Evolutionary conservation across 768 basidiomycete genomes (phyloP), one percentile per base, ranked within the genome.

Genomic region (Auricularia heimuer): DNA sequence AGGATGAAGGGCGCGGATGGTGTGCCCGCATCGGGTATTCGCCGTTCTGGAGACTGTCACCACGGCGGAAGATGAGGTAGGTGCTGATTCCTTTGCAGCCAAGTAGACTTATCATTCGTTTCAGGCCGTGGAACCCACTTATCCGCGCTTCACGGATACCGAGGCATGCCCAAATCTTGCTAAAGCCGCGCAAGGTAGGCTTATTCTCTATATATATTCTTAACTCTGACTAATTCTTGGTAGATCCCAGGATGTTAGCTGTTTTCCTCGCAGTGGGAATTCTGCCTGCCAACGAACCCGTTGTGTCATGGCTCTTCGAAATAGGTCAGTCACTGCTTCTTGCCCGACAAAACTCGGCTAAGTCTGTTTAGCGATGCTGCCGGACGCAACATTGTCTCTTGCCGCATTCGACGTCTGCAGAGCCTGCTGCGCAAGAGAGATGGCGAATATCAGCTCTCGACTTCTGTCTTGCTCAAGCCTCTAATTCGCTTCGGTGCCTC

Each of bases 401-500:
- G 54, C 54, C 7, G 54, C 54, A 7, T 54, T n/a, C n/a, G 29
- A 54, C 29, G 29, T 54, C 68, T 12, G 74, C 79, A 24, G 73
- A 62, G 42, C 78, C 21, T 77, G 79, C 76, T 62, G 61, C 35
- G 65, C 65, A 34, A 45, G 21, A 61, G 44, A 67, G 65, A 6
- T 73, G 71, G 21, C 71, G 71, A n/a, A 76, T 78, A 64, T 73
- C 72, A 62, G 76, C 77, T 63, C 64, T 69, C 24, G 72, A 73
- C 45, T 67, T 85, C 39, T 61, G 79, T 16, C 70, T 68, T 8
- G 73, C 75, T 14, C 72, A 87, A 2, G 68, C 56, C 56, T 21
- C 29, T 60, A 6, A 34, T 75, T 3, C 76, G 72, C 62, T 74
- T 87, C 11, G 85, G 84, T 45, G 82, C 82, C 2, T 74, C 76